These are phyloP conservation scores for Scutellaria barbata DNA, from an alignment of 257 asterid species.

Conservation along the genomic window DNA sequence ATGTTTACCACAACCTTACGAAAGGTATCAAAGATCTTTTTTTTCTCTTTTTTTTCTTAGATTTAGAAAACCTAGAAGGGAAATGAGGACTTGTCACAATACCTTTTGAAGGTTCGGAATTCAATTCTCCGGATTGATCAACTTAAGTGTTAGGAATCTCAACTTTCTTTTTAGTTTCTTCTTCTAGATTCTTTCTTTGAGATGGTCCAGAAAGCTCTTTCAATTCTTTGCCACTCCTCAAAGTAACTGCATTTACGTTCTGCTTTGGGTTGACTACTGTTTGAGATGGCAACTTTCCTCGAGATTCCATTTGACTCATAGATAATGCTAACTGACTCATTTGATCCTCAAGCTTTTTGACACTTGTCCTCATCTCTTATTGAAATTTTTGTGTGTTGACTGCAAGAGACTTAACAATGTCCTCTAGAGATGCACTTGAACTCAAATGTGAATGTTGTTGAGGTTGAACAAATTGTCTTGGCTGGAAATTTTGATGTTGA, in stretches of 20 bases:
- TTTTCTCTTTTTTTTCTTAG: too few species aligned
- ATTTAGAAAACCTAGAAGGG: not conserved
- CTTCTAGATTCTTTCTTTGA: too few species aligned
- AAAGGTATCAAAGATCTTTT: too few species aligned
- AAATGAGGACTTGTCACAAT: not conserved
- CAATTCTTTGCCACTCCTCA: too few species aligned
- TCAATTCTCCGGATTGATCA: not conserved
- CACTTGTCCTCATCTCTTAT: not conserved
- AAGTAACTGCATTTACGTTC: not conserved
- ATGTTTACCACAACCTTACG: too few species aligned
- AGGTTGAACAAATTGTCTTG: too few species aligned
- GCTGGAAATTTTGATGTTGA: not conserved
- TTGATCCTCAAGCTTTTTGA: not conserved
- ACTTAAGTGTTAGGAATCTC: not conserved
- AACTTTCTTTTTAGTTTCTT: not conserved
- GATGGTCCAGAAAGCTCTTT: too few species aligned
- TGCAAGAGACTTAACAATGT: not conserved
- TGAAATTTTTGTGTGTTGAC: too few species aligned
- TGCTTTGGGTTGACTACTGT: not conserved
- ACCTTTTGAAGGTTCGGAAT: too few species aligned
- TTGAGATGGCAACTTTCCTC: not conserved
- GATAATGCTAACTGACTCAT: not conserved
- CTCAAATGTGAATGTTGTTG: not conserved
- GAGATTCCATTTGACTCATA: not conserved
- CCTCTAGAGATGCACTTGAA: not conserved